Base-by-base conservation (phyloP, 495 filamentous ascomycete species). In the Hypoxylon subgilvum region DNA sequence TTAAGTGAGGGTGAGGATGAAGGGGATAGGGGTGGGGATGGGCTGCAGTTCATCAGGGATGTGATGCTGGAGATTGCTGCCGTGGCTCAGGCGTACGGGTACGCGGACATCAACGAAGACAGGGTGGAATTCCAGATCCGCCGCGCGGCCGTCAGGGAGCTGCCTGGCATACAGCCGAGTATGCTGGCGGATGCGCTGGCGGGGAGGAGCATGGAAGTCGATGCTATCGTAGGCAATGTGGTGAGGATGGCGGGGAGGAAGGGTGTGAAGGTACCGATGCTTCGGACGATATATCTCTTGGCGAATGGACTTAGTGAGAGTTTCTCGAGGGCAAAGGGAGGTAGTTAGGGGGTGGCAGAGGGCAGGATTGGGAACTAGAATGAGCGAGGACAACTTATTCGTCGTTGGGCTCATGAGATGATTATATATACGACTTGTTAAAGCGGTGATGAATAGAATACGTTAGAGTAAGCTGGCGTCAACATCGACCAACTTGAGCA, bases 191-290 rank as follows among this genome's bases (percentile, higher is more conserved):
- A 82, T 68, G 72, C 74, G 38, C 59, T 70, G 22, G 63, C 54
- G 27, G 69, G 66, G 0, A 67, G 72, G 47, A 56, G 55, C 1
- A 69, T 82, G 65, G 80, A 83, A 67, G 73, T 78, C 6, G 81
- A 83, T 61, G 76, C 77, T 19, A 81, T 84, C 55, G 53, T 82
- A n/a, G 79, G 80, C 4, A 81, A 79, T 68, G 63, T 71, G 3
- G 70, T 83, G 7, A 69, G 69, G 46, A 42, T 79, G 57, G 81
- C 74, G 9, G 67, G 63, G 42, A 57, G 57, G 42, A 69, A 76
- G 44, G 71, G 72, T 0, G 70, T 84, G 1, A 36, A 61, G 0
- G 74, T 74, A 50, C 75, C 75, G 27, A 72, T 72, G 62, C 59
- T 82, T 47, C 71, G 74, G 62, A 75, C 68, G 8, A 51, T 82